Conservation (phyloP, 2,329 filamentous ascomycete species). For the Pseudogymnoascus sp. region DNA sequence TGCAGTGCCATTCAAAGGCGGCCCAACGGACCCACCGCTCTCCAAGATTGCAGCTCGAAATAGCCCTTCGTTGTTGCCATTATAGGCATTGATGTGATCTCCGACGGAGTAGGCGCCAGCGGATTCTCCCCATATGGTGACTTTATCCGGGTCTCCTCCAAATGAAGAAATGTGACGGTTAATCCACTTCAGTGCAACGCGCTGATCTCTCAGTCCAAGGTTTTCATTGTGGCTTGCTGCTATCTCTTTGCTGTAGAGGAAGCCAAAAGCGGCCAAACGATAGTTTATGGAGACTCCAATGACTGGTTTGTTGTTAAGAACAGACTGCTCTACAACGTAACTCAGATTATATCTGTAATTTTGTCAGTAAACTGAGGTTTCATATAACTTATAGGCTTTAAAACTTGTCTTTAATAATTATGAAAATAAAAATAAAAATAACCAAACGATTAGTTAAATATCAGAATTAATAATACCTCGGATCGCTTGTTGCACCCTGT, state of each 20-base stretch:
- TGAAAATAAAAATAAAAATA: not conserved
- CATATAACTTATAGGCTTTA: conserved; percentile 14
- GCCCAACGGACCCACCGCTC: conserved; percentile 35
- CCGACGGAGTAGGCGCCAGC: conserved; percentile 41
- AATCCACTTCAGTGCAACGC: conserved; percentile 51
- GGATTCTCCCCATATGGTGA: conserved; percentile 40
- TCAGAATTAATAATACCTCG: conserved; percentile 11
- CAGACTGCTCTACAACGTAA: conserved; percentile 43
- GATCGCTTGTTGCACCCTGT: conserved; percentile 14
- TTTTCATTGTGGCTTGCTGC: conserved; percentile 50
- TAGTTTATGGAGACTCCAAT: conserved; percentile 51
- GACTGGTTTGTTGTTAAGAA: conserved; percentile 29
- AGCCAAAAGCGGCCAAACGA: conserved; percentile 59
- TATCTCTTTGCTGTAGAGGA: conserved; percentile 49
- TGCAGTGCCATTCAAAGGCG: conserved; percentile 19
- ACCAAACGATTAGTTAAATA: conserved; percentile 49
- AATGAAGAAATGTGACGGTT: conserved; percentile 45
- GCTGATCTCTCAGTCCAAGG: conserved; percentile 55
- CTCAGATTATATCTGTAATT: conserved; percentile 49
- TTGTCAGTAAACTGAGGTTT: conserved; percentile 28
- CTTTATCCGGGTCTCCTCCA: conserved; percentile 35
- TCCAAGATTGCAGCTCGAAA: conserved; percentile 49
- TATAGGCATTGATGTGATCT: conserved; percentile 47
- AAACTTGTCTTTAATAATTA: not conserved
- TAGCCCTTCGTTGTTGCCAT: conserved; percentile 46